Evolutionary conservation across 768 basidiomycete species (phyloP), one percentile per base, ranked within the genome.

Genomic region (Neoboletus magnificus): DNA sequence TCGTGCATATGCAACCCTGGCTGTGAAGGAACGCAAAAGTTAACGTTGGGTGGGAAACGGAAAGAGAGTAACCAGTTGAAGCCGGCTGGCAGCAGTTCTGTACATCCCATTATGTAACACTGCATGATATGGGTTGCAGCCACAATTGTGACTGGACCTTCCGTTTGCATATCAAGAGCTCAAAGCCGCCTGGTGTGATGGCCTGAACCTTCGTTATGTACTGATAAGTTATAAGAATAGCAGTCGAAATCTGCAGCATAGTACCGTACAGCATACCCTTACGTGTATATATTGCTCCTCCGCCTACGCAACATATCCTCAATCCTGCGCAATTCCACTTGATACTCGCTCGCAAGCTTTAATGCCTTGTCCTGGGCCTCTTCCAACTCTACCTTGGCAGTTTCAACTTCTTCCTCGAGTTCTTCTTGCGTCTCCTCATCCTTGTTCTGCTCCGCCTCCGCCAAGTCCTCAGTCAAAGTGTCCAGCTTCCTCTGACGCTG

Each of bases 371-470:
- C 62, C 41, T 61, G 58, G 11, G 57, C 65, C 30, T 64, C 62
- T 35, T 47, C 48, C 29, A 71, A 35, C 12, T 69, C 69, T 32
- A 32, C 54, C 42, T 48, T 53, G 20, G 67, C 67, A 50, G 54
- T 37, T 27, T 71, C 41, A 13, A 67, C 50, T 56, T 78, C 80
- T 16, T 71, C 62, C 44, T 76, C 71, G 1, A 82, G 67, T 55
- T 81, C 80, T 45, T 69, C 66, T 45, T 58, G 70, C 4, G 77
- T 75, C 61, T 79, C 79, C 46, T 77, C 78, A 46, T 81, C 80
- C 25, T 73, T 70, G 20, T 58, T 59, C 39, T 66, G 66, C 47
- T 78, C 76, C 5, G 79, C 78, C 39, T 74, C 75, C 52, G 73
- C 70, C 65, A 80, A 77, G 52, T 82, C 80, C 15, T 66, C 62